Evolutionary conservation across 441 rosid species (phyloP), one percentile per base, ranked within the genome.

Genomic region (Populus tomentosa): DNA sequence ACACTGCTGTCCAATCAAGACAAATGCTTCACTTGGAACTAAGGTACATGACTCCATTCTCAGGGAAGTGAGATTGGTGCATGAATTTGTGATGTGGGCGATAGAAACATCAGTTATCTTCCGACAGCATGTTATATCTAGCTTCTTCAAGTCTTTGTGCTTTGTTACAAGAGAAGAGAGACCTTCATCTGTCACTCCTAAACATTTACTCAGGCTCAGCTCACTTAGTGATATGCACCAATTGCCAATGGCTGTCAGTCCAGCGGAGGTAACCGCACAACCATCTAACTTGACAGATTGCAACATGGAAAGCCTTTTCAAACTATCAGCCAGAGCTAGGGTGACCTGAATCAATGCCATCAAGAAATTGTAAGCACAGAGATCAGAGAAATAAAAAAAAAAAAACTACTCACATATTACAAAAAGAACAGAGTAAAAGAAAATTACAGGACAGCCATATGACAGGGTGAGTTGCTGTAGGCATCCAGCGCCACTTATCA

Each of bases 91-190:
- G 35, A 95, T 71, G 63, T 84, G 84, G 80, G 89, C 84, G 63
- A 95, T 83, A 23, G 97, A 93, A 80, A 81, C 88, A 73, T 88
- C 90, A 73, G 92, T 90, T 83, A 95, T 87, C 82, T 85, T 85
- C 84, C 98, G 92, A 75, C 98, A 95, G 75, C 98, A 95, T 1
- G 98, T 93, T 79, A 93, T 87, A 82, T 95, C 98, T 69, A 95
- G 92, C 85, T 88, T 91, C 85, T 75, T 89, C 82, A 95, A 84
- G 79, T 87, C 91, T 78, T 81, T 87, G 13, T 89, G 92, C 77
- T 87, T 87, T 69, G 84, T 80, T 56, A 90, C 89, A 3, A 95
- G 80, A 62, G 73, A 89, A 33, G 91, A 89, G 80, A 95, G 91
- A 56, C 94, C 94, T 77, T 90, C 98, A 78, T 95, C 98, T 8